Evolutionary conservation across 257 asterid species (phyloP), one percentile per base, ranked within the genome.

Genomic region (Coffea eugenioides): DNA sequence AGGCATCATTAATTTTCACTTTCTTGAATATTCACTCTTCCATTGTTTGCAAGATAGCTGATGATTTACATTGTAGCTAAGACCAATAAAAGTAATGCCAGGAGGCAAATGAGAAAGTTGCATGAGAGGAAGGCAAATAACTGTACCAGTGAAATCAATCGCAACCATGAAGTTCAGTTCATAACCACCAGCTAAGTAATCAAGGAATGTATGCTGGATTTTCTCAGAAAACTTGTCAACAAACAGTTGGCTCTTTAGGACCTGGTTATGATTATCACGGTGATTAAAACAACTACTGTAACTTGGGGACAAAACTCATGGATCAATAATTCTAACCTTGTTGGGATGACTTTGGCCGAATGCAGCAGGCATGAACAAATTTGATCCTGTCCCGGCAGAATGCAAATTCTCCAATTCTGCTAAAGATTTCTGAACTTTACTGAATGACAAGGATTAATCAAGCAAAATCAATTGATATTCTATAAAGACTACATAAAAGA

Each of bases 141-240:
- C 77, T 68, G 67, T 90, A 96, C 99, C 98, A 49, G 99, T 96
- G 89, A 94, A 96, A 88, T 96, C 99, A 81, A 96, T 87, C 51
- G 98, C 99, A 81, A 92, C 97, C 99, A 96, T 96, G 91, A 96
- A 96, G 89, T 92, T 96, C 86, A 96, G 90, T 88, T 94, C 97
- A 85, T 87, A 94, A 79, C 97, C 99, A 78, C 92, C 93, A 77
- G 92, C 86, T 87, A 94, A 81, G 90, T 94, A 96, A 87, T 96
- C 99, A 23, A 96, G 97, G 88, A 94, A 96, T 39, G 98, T 89
- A 83, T 94, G 90, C 82, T 90, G 91, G 74, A 80, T 85, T 74
- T 88, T 96, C 86, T 96, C 98, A 57, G 90, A 82, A 82, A 88
- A 94, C 83, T 88, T 90, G 80, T 96, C 98, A 84, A 94, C 97